phyloP scores from a whole-genome alignment of 83 land plant species.

The Diphasiastrum complanatum region DNA sequence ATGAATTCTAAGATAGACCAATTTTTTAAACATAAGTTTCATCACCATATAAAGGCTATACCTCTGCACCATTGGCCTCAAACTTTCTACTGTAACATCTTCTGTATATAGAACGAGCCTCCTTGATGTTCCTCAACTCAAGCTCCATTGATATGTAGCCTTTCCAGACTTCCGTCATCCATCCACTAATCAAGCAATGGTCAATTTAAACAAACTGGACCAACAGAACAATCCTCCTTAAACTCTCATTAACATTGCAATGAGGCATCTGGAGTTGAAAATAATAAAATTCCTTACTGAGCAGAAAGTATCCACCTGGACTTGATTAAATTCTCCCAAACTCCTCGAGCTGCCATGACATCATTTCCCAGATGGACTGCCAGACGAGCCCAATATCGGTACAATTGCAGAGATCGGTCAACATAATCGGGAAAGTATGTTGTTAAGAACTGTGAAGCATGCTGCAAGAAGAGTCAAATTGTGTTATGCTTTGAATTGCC shows the following conservation, averaged over 20 bases:
- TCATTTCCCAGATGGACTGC: constrained; percentile 62
- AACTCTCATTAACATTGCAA: neutral
- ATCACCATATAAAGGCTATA: constrained; percentile 24
- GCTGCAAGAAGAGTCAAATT: constrained; percentile 41
- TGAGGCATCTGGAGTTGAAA: neutral
- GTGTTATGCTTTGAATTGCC: neutral
- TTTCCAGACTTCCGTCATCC: constrained; percentile 74
- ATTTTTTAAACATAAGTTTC: neutral
- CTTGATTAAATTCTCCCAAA: constrained; percentile 88
- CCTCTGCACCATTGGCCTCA: constrained; percentile 87
- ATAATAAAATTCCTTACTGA: constrained; percentile 2
- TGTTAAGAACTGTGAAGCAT: constrained; percentile 64
- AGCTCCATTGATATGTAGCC: constrained; percentile 81
- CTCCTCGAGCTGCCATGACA: constrained; percentile 71
- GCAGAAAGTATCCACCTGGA: constrained; percentile 41
- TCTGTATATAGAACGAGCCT: constrained; percentile 81
- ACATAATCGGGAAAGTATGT: constrained; percentile 42
- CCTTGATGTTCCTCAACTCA: constrained; percentile 49
- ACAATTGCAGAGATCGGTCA: constrained; percentile 51
- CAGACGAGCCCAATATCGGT: constrained; percentile 78
- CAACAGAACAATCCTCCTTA: neutral
- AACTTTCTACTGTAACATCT: constrained; percentile 88
- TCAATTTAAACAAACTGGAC: neutral
- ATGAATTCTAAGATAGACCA: neutral
- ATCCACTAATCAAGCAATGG: constrained; percentile 43